These are phyloP conservation scores for Clonostachys solani DNA, from an alignment of 2,329 filamentous ascomycete species.

Conservation along the genomic window DNA sequence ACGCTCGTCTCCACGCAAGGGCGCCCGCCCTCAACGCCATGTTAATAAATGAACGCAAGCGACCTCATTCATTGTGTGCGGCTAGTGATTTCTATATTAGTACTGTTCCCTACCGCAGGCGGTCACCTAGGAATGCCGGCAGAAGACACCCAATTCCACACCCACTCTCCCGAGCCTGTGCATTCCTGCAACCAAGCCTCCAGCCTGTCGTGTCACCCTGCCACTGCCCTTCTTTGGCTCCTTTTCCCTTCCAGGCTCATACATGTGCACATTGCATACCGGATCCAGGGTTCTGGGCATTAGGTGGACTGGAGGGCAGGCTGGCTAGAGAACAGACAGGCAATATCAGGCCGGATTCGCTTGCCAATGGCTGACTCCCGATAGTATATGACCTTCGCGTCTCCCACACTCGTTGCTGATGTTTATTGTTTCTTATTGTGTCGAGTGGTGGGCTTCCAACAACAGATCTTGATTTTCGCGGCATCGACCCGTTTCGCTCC, in stretches of 20 bases:
- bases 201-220: background rate
- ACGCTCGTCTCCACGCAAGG: conserved; percentile 2
- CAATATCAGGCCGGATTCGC: too few species aligned
- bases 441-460: background rate
- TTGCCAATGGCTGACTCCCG: too few species aligned
- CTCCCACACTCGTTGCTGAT: background rate
- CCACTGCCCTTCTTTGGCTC: background rate
- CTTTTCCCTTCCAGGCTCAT: too few species aligned
- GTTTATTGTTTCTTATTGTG: background rate
- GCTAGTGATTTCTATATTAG: too few species aligned
- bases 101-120: too few species aligned
- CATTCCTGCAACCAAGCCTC: conserved; percentile 1
- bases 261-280: too few species aligned
- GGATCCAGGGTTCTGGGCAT: too few species aligned
- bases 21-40: background rate
- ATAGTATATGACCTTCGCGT: background rate
- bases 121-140: background rate
- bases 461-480: background rate
- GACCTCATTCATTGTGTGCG: too few species aligned
- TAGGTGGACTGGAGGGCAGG: too few species aligned
- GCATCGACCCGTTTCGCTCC: background rate
- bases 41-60: too few species aligned
- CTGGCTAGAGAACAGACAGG: too few species aligned
- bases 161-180: background rate
- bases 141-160: background rate